Base-by-base conservation (phyloP, 176 grass and related monocot species). In the Hordeum marinum region DNA sequence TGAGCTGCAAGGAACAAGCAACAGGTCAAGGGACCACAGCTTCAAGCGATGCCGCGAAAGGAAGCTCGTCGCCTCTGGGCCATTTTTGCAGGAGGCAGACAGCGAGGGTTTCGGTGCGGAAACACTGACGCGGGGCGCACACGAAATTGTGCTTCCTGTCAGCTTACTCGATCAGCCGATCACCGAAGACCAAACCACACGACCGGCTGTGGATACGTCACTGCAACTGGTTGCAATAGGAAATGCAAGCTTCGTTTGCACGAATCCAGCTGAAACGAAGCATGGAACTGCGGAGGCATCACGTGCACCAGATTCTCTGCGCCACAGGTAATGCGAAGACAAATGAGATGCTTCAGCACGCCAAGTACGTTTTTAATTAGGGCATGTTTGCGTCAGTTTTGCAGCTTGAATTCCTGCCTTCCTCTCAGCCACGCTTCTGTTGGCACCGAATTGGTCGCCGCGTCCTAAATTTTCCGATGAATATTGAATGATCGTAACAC, bases 211-310 rank as follows among this genome's bases (percentile, higher is more conserved):
- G 41, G 70, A 48, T 48, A 10, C 46, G 41, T 26, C n/a, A 9
- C 21, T 72, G 24, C 41, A 4, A 29, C 71, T 2, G 42, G 25
- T 10, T 2, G 8, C 70, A 17, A 4, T 46, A 27, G 13, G 70
- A 29, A 74, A 74, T 74, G 24, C 70, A 20, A 74, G 24, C 3
- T 25, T 9, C 70, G 7, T 43, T 73, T 41, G 83, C n/a, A n/a
- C n/a, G n/a, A n/a, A n/a, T n/a, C n/a, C n/a, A n/a, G n/a, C n/a
- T n/a, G n/a, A n/a, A n/a, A 32, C 31, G 31, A 32, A 32, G 1
- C 72, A 68, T 55, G 31, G 43, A 50, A 77, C 72, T 24, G 67
- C 72, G 66, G 67, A 86, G 79, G 11, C 10, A 74, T 64, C 35
- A 63, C 25, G 58, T 46, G 64, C 18, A 0, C 9, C 29, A 32